Percentiles rank a stretch among this genome's conserved stretches.
These are phyloP conservation scores for Paradendryphiella salina DNA, from an alignment of 2,329 filamentous ascomycete genomes.

Conservation along the genomic window DNA sequence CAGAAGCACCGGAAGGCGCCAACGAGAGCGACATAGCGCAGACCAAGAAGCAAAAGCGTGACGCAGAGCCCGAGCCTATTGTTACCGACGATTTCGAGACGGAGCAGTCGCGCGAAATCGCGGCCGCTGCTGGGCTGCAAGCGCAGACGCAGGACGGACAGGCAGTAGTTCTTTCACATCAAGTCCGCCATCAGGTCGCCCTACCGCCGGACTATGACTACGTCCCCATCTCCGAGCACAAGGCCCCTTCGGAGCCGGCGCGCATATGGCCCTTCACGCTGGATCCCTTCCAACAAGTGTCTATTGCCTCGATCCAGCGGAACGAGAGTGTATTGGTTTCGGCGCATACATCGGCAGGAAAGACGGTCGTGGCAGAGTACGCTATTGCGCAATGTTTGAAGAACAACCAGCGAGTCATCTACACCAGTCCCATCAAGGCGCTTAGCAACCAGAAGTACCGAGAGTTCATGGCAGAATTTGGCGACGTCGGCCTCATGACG, in stretches of 20 bases:
- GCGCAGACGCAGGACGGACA: slow-evolving; percentile 65
- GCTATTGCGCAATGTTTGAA: slow-evolving; percentile 96
- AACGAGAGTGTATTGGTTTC: slow-evolving; percentile 97
- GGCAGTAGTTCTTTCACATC: slow-evolving; percentile 85
- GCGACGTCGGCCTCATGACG: slow-evolving; percentile 96
- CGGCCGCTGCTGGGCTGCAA: slow-evolving; percentile 71
- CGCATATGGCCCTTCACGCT: slow-evolving; percentile 85
- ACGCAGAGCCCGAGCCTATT: slow-evolving; percentile 73
- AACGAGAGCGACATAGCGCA: slow-evolving; percentile 43
- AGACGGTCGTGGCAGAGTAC: slow-evolving; percentile 97
- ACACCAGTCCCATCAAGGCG: slow-evolving; percentile 98
- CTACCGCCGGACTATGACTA: slow-evolving; percentile 94
- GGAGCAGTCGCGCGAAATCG: slow-evolving; percentile 88
- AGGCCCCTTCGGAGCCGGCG: slow-evolving; percentile 83
- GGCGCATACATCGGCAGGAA: slow-evolving; percentile 95
- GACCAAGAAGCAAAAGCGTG: slow-evolving; percentile 65
- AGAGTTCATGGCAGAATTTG: slow-evolving; percentile 94
- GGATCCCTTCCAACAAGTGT: slow-evolving; percentile 95
- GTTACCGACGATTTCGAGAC: slow-evolving; percentile 95
- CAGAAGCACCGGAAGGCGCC: slow-evolving; percentile 33
- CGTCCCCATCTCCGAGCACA: slow-evolving; percentile 91
- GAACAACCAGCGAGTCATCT: slow-evolving; percentile 97
- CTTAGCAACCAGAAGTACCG: slow-evolving; percentile 98
- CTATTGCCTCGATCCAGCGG: slow-evolving; percentile 91
- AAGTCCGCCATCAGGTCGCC: slow-evolving; percentile 97